Conservation (phyloP, 2,329 filamentous ascomycete species). For the Aaosphaeria pasadenensis region DNA sequence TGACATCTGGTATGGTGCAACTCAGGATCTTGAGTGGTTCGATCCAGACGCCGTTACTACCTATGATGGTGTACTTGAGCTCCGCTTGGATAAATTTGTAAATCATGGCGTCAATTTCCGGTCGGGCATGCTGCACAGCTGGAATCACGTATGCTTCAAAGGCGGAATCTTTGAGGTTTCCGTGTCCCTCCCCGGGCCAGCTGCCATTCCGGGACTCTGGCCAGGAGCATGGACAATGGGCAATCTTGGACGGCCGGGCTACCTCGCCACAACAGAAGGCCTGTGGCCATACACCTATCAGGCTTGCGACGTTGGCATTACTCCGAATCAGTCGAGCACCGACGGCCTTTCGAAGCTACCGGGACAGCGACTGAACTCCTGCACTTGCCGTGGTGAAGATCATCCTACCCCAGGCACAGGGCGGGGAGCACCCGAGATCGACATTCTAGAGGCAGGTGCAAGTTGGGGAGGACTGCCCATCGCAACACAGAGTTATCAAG, state of each 20-base stretch:
- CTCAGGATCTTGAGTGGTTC: slow-evolving; percentile 52
- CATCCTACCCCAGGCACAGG: slow-evolving; percentile 48
- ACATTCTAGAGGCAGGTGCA: slow-evolving; percentile 48
- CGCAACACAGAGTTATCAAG: slow-evolving; percentile 49
- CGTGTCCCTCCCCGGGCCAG: slow-evolving; percentile 51
- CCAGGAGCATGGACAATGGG: slow-evolving; percentile 56
- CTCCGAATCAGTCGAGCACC: slow-evolving; percentile 46
- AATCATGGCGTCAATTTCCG: slow-evolving; percentile 48
- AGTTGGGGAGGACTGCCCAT: slow-evolving; percentile 41
- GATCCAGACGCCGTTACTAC: slow-evolving; percentile 53
- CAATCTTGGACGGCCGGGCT: slow-evolving; percentile 53
- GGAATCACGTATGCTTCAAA: slow-evolving; percentile 56
- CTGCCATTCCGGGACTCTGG: slow-evolving; percentile 50
- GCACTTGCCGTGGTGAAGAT: slow-evolving; percentile 45
- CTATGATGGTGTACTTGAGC: slow-evolving; percentile 44
- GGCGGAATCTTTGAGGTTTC: slow-evolving; percentile 54
- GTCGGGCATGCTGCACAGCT: slow-evolving; percentile 53
- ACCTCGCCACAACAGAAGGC: slow-evolving; percentile 51
- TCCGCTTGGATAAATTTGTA: slow-evolving; percentile 45
- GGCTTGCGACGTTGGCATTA: slow-evolving; percentile 50
- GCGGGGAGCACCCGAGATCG: slow-evolving; percentile 49
- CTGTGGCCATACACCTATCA: slow-evolving; percentile 56
- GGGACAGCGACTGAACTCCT: slow-evolving; percentile 45
- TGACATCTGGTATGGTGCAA: slow-evolving; percentile 55
- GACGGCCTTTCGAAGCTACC: slow-evolving; percentile 44